Evolutionary conservation across 495 filamentous ascomycete genomes (phyloP).

Genomic region (Annulohypoxylon nitens): DNA sequence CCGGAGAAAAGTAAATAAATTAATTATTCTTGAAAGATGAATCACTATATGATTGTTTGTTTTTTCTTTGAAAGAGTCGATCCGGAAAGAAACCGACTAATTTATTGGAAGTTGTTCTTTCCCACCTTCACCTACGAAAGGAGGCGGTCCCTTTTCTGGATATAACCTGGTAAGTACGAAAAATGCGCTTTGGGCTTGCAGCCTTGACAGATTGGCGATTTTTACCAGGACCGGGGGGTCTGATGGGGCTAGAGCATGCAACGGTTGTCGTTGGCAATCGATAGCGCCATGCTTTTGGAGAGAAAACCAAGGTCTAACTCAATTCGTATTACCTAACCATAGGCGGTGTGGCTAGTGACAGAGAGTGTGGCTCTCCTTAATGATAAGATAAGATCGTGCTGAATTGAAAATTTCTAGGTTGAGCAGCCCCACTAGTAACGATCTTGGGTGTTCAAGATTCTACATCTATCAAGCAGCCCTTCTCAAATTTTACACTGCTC

Average conservation of each 20-base stretch:
- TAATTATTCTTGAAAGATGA: constrained; percentile 24
- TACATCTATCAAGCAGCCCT: neutral
- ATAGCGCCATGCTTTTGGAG: constrained; percentile 12
- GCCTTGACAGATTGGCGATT: constrained; percentile 44
- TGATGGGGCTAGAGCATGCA: constrained; percentile 21
- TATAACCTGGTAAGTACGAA: constrained; percentile 18
- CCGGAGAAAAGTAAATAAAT: constrained; percentile 27
- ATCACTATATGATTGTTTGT: constrained; percentile 17
- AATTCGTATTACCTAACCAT: neutral
- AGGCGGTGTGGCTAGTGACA: neutral
- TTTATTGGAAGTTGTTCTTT: constrained; percentile 38
- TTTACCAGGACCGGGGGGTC: constrained; percentile 26
- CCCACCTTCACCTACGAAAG: constrained; percentile 39
- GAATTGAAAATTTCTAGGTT: constrained; percentile 11
- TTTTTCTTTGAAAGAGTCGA: constrained; percentile 5
- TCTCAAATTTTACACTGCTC: neutral
- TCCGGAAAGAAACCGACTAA: constrained; percentile 13
- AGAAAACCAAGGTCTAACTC: constrained; percentile 24
- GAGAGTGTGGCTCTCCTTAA: no score
- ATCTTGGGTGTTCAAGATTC: constrained; percentile 1
- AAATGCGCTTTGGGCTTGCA: constrained; percentile 44
- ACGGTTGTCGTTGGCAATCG: constrained; percentile 30
- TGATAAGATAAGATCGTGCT: no score
- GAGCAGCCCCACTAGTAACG: neutral
- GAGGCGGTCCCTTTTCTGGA: constrained; percentile 37